phyloP scores from a whole-genome alignment of 768 basidiomycete genomes.

The Hericium alpestre region DNA sequence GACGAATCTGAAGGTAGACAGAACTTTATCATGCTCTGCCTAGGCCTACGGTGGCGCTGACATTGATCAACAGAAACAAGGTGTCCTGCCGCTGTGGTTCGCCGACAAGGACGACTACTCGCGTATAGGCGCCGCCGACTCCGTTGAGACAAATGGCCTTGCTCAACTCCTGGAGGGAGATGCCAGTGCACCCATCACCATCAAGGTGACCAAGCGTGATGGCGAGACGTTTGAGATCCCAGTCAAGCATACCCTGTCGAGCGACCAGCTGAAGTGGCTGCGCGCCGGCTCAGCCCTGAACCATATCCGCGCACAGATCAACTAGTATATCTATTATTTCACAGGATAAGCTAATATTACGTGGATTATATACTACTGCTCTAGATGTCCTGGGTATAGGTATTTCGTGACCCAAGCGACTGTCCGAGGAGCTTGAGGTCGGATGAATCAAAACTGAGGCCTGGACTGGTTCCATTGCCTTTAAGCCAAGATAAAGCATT shows the following conservation, averaged over 20 bases:
- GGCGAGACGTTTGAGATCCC: conserved; percentile 58
- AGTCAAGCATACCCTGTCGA: conserved; percentile 83
- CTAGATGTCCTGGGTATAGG: background rate
- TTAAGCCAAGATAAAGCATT: conserved; percentile 36
- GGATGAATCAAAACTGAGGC: background rate
- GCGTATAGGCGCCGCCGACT: conserved; percentile 73
- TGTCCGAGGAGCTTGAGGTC: conserved; percentile 8
- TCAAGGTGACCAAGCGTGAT: conserved; percentile 53
- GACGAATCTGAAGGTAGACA: conserved; percentile 74
- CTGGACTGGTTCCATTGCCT: conserved; percentile 1
- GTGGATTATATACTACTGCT: conserved; percentile 4
- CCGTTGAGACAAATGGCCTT: conserved; percentile 77
- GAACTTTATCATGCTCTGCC: background rate
- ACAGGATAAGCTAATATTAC: conserved; percentile 1
- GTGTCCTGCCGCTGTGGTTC: conserved; percentile 93
- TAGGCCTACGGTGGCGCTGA: background rate
- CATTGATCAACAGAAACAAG: conserved; percentile 70
- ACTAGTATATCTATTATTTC: conserved; percentile 10
- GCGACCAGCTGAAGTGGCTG: conserved; percentile 87
- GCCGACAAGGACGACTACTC: conserved; percentile 76
- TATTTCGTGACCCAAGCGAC: conserved; percentile 1
- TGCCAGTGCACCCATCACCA: conserved; percentile 33
- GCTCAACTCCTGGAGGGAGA: conserved; percentile 43
- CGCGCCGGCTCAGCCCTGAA: conserved; percentile 84
- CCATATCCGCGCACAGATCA: conserved; percentile 59